Base-by-base conservation (phyloP, 345 rosid species). In the Acer negundo region DNA sequence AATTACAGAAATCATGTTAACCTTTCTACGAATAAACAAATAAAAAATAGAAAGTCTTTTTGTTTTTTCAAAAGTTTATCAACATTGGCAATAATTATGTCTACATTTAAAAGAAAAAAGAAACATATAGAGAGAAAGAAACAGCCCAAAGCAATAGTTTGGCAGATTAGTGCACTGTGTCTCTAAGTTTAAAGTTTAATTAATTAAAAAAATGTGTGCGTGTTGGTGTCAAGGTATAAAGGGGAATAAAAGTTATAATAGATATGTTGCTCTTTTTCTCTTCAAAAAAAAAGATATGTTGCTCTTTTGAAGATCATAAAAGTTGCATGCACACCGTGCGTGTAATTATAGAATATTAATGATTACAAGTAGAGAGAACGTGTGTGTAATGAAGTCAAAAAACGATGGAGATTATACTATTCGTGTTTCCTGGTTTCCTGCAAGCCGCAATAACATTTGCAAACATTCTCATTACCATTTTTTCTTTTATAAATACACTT, bases 361-460 rank as follows among this genome's bases (percentile, higher is more conserved):
- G 26, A 59, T 59, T 59, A 59, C 63, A n/a, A 19, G 63, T 38
- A 67, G 7, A 19, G 16, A 67, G 22, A 67, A 65, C 69, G 47
- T 40, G 26, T n/a, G 47, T 40, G 26, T n/a, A 67, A 67, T 67
- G n/a, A 28, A 56, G 64, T 47, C 38, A 73, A 73, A 72, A n/a
- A 44, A 22, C 16, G 49, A 24, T 47, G 15, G 68, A 76, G 44
- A 24, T 70, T 77, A 63, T 35, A 74, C 74, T 67, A 44, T 70
- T 35, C 56, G 44, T 86, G 86, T 83, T 79, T 82, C 86, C 85
- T 61, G 15, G 75, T 72, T 77, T 66, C 86, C 84, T 77, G 78
- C 82, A 86, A 79, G 80, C 85, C 77, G 82, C 81, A 69, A 78
- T 61, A 64, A 70, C 61, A 77, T 72, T 75, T 59, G 67, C 65